These are phyloP conservation scores for Ilex paraguariensis DNA, from an alignment of 305 asterid genomes.

Conservation along the genomic window DNA sequence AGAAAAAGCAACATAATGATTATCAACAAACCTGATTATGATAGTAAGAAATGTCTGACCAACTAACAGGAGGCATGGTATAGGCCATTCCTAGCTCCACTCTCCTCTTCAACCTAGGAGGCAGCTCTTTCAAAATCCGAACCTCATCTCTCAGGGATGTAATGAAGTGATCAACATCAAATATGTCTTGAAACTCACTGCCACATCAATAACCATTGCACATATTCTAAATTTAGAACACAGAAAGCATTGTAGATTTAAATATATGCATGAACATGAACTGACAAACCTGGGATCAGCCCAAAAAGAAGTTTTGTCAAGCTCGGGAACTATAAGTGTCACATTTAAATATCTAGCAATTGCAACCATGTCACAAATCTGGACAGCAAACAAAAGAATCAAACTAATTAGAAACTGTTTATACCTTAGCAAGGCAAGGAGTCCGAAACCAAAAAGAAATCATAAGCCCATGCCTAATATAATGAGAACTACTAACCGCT, in stretches of 20 bases:
- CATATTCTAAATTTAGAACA: background rate
- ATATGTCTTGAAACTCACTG: slow-evolving; percentile 79
- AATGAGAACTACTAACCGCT: slow-evolving; percentile 56
- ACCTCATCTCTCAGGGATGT: slow-evolving; percentile 78
- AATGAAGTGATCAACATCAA: slow-evolving; percentile 73
- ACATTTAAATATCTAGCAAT: slow-evolving; percentile 91
- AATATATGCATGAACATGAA: slow-evolving; percentile 12
- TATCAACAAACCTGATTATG: slow-evolving; percentile 47
- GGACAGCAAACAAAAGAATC: slow-evolving; percentile 11
- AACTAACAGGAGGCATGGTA: slow-evolving; percentile 74
- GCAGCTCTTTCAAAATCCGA: slow-evolving; percentile 67
- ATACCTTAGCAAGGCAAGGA: too few species aligned
- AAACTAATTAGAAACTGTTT: background rate
- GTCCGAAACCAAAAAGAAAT: too few species aligned
- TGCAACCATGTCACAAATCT: slow-evolving; percentile 98
- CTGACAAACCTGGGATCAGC: slow-evolving; percentile 71
- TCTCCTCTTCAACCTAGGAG: slow-evolving; percentile 72
- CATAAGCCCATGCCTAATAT: background rate
- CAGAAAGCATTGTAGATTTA: background rate
- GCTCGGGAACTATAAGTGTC: slow-evolving; percentile 87
- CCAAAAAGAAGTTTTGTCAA: slow-evolving; percentile 95
- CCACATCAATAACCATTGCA: slow-evolving; percentile 10
- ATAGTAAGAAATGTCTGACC: slow-evolving; percentile 81
- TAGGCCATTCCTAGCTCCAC: slow-evolving; percentile 57
- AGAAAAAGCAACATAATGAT: slow-evolving; percentile 8